Evolutionary conservation across 2,329 filamentous ascomycete species (phyloP).

Genomic region (Hirsutella thompsonii): DNA sequence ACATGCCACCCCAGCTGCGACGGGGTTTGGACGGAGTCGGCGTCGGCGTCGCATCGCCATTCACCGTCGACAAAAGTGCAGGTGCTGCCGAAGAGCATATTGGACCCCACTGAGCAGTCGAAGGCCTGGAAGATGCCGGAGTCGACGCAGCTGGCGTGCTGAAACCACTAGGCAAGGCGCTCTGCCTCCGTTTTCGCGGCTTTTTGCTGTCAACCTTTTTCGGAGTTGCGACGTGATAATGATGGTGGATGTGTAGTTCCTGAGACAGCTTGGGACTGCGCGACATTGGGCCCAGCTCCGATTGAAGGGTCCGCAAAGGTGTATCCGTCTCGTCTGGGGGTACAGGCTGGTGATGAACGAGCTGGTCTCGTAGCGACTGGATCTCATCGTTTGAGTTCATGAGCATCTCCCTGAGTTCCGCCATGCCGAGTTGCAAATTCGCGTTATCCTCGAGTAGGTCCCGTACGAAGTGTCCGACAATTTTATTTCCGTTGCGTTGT

Average conservation of each 20-base stretch:
- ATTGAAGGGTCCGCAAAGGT: conserved; percentile 43
- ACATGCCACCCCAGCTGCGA: conserved; percentile 37
- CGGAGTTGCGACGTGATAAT: conserved; percentile 57
- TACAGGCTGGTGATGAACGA: conserved; percentile 65
- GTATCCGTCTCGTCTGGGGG: conserved; percentile 20
- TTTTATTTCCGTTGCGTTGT: conserved; percentile 46
- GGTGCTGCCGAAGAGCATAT: conserved; percentile 25
- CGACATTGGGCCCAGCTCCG: conserved; percentile 52
- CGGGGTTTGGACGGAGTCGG: conserved; percentile 27
- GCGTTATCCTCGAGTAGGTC: conserved; percentile 94
- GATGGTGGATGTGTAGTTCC: conserved; percentile 86
- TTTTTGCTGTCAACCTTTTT: conserved; percentile 48
- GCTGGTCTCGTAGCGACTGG: conserved; percentile 69
- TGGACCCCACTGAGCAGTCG: conserved; percentile 22
- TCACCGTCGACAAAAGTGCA: conserved; percentile 26
- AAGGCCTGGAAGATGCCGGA: conserved; percentile 21
- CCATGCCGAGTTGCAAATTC: conserved; percentile 80
- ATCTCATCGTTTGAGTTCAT: conserved; percentile 90
- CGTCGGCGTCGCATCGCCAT: conserved; percentile 39
- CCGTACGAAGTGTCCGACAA: conserved; percentile 92
- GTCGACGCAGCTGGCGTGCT: conserved; percentile 27
- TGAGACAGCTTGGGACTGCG: conserved; percentile 34
- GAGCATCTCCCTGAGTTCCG: conserved; percentile 83
- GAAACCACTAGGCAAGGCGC: conserved; percentile 48
- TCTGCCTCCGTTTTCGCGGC: conserved; percentile 59